phyloP scores from a whole-genome alignment of 2,329 filamentous ascomycete genomes.

The Fusarium metavorans region DNA sequence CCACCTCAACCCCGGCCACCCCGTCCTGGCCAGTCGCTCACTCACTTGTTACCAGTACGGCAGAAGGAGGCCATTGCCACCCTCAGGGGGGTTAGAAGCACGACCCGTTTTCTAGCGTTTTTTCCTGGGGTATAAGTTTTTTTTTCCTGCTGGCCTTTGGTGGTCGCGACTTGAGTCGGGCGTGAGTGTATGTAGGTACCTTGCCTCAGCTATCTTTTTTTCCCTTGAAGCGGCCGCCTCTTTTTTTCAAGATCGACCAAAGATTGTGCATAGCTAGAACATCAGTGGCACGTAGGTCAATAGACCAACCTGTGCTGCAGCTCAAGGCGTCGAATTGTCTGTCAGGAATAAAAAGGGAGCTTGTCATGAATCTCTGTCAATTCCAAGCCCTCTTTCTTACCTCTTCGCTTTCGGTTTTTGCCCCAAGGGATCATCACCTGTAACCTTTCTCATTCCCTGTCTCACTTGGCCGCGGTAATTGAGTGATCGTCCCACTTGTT shows the following conservation, averaged over 20 bases:
- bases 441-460: neutral
- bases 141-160: neutral
- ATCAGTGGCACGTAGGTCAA: neutral
- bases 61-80: slow-evolving; percentile 33
- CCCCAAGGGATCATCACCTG: neutral
- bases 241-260: neutral
- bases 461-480: slow-evolving; percentile 14
- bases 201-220: slow-evolving; percentile 5
- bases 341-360: neutral
- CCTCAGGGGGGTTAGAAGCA: slow-evolving; percentile 19
- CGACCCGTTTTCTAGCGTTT: slow-evolving; percentile 40
- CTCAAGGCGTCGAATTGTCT: neutral
- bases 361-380: neutral
- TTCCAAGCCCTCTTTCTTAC: neutral
- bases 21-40: slow-evolving; percentile 16
- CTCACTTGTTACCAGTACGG: slow-evolving; percentile 9
- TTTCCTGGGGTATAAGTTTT: slow-evolving; percentile 35
- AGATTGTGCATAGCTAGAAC: neutral
- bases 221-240: slow-evolving; percentile 9
- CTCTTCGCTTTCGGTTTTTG: neutral
- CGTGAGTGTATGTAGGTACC: neutral
- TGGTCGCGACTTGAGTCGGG: slow-evolving; percentile 5
- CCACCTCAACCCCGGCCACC: slow-evolving; percentile 17
- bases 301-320: neutral
- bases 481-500: slow-evolving; percentile 31